These are phyloP conservation scores for Pseudonitzschia multiseries DNA, from an alignment of 108 stramenopile species.

Conservation along the genomic window DNA sequence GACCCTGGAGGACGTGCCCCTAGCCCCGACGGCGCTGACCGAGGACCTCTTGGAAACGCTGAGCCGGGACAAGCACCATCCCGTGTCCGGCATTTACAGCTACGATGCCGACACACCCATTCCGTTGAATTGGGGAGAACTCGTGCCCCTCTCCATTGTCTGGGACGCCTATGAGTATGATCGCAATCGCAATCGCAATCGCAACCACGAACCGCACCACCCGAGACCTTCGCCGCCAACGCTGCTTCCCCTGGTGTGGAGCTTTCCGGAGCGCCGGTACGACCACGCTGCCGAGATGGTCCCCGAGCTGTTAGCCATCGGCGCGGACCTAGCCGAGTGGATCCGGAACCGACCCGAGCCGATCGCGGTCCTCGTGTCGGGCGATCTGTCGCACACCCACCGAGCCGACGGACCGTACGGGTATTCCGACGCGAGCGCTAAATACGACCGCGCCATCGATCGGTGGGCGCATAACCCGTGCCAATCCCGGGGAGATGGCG, in stretches of 20 bases:
- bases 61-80: neutral
- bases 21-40: neutral
- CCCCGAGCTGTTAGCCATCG: constrained; percentile 30
- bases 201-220: too few species aligned
- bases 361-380: constrained; percentile 34
- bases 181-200: too few species aligned
- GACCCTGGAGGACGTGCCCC: constrained; percentile 7
- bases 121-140: constrained; percentile 43
- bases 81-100: constrained; percentile 30
- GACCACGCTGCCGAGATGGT: constrained; percentile 34
- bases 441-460: constrained; percentile 37
- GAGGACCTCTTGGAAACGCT: constrained; percentile 24
- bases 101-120: constrained; percentile 21
- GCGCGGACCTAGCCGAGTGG: constrained; percentile 25
- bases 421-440: constrained; percentile 32
- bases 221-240: neutral
- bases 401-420: constrained; percentile 44
- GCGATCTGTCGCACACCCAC: constrained; percentile 54
- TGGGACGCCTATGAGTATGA: neutral
- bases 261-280: constrained; percentile 37
- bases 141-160: constrained; percentile 39
- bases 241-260: constrained; percentile 34
- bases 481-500: neutral
- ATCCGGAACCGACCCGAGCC: constrained; percentile 12
- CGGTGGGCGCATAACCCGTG: constrained; percentile 32